Percentiles rank a stretch among this genome's conserved stretches.
Evolutionary conservation across 148 eudicot species (phyloP).

Genomic region (Arctostaphylos glauca): DNA sequence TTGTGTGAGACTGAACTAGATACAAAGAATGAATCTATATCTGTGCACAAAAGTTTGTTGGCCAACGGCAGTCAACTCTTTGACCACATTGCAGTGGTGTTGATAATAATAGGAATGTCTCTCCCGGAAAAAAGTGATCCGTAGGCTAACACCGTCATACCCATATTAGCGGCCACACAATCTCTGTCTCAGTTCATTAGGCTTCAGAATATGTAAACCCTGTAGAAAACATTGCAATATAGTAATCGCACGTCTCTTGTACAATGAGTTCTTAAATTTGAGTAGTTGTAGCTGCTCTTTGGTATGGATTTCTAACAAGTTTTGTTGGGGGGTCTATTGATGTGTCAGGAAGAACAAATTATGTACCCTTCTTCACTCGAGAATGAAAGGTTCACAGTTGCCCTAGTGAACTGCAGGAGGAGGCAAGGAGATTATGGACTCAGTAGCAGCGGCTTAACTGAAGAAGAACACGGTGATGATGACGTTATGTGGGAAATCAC

Average conservation of each 20-base stretch:
- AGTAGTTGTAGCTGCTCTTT: neutral
- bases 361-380: slow-evolving; percentile 85
- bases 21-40: too few species aligned
- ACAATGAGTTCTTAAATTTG: neutral
- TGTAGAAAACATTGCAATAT: too few species aligned
- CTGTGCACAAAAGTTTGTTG: too few species aligned
- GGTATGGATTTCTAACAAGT: neutral
- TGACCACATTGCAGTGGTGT: too few species aligned
- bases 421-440: slow-evolving; percentile 30
- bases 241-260: neutral
- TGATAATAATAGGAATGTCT: too few species aligned
- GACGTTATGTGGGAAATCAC: slow-evolving; percentile 70
- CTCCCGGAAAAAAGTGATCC: too few species aligned
- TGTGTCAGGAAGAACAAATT: slow-evolving; percentile 82
- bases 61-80: too few species aligned
- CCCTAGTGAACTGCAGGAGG: slow-evolving; percentile 56
- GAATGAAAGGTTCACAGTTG: slow-evolving; percentile 66
- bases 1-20: too few species aligned
- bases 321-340: neutral
- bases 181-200: too few species aligned
- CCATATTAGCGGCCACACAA: too few species aligned
- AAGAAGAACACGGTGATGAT: slow-evolving; percentile 32
- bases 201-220: too few species aligned
- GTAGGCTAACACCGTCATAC: too few species aligned
- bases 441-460: slow-evolving; percentile 26